Percentiles rank a stretch among this genome's conserved stretches.
These are phyloP conservation scores for Citrus cavaleriei DNA, from an alignment of 345 rosid species.

Conservation along the genomic window DNA sequence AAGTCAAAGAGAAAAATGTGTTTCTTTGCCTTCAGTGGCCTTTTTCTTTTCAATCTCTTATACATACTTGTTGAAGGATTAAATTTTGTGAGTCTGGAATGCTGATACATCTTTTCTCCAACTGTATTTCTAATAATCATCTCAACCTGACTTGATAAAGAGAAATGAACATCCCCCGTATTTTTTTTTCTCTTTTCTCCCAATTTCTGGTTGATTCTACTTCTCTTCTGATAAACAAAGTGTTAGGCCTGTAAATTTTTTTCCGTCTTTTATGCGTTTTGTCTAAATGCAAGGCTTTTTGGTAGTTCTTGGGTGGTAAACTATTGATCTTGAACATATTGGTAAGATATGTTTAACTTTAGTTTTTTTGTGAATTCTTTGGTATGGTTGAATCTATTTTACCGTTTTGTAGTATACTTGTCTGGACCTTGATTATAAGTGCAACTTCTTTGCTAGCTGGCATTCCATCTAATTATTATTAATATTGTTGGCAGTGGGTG, in stretches of 20 bases:
- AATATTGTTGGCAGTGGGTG: slow-evolving; percentile 55
- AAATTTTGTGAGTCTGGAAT: background rate
- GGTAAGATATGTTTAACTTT: background rate
- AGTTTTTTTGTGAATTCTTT: background rate
- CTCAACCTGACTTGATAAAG: background rate
- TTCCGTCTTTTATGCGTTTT: background rate
- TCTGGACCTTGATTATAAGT: background rate
- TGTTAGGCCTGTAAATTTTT: background rate
- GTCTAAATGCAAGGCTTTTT: background rate
- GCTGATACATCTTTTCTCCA: background rate
- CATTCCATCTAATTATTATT: background rate
- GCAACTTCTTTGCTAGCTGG: background rate
- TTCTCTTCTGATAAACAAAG: background rate
- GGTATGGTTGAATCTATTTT: background rate
- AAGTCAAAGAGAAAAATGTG: no score
- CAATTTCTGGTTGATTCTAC: background rate
- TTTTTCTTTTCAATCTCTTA: background rate
- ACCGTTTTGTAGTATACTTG: background rate
- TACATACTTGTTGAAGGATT: background rate
- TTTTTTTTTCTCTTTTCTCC: background rate
- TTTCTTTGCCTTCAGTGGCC: background rate
- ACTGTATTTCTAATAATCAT: background rate
- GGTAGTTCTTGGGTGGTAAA: background rate
- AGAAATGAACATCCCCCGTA: background rate
- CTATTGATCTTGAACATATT: background rate